Evolutionary conservation across 169 alveolate genomes (phyloP).

Genomic region (Babesia sp.): DNA sequence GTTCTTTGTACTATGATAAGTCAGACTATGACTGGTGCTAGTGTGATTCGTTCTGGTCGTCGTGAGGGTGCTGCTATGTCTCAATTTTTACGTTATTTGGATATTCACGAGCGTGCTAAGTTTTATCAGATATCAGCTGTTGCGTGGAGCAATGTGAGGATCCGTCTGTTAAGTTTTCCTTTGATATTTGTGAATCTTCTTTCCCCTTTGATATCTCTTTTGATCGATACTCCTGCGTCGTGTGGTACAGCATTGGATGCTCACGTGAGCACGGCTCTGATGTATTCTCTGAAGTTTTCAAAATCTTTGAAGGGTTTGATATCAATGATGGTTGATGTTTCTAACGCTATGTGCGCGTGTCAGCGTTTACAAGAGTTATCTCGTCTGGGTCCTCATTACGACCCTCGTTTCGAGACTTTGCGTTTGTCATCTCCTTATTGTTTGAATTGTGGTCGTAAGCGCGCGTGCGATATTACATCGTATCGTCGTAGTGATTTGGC

Average conservation of each 20-base stretch:
- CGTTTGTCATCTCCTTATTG: not conserved
- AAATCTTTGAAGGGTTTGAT: slow-evolving; percentile 41
- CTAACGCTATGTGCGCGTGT: slow-evolving; percentile 60
- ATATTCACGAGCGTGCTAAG: slow-evolving; percentile 47
- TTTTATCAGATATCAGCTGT: slow-evolving; percentile 43
- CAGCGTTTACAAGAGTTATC: slow-evolving; percentile 47
- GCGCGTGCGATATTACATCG: not conserved
- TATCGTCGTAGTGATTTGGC: not conserved
- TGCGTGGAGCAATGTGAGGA: slow-evolving; percentile 59
- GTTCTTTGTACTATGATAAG: slow-evolving; percentile 49
- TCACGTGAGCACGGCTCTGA: slow-evolving; percentile 48
- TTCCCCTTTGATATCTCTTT: slow-evolving; percentile 38
- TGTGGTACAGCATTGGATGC: slow-evolving; percentile 26
- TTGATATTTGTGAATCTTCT: slow-evolving; percentile 43
- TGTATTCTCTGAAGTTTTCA: slow-evolving; percentile 55
- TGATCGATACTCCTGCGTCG: not conserved
- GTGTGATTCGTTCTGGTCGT: slow-evolving; percentile 41
- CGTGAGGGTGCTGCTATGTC: slow-evolving; percentile 43
- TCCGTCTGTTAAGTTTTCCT: slow-evolving; percentile 51
- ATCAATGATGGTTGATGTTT: slow-evolving; percentile 37
- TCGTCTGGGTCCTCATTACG: not conserved
- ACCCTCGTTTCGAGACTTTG: not conserved
- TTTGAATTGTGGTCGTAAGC: not conserved
- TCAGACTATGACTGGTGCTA: slow-evolving; percentile 56
- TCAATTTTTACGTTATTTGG: slow-evolving; percentile 47